phyloP scores from a whole-genome alignment of 73 alveolate genomes.

The Symbiodinium pilosum region DNA sequence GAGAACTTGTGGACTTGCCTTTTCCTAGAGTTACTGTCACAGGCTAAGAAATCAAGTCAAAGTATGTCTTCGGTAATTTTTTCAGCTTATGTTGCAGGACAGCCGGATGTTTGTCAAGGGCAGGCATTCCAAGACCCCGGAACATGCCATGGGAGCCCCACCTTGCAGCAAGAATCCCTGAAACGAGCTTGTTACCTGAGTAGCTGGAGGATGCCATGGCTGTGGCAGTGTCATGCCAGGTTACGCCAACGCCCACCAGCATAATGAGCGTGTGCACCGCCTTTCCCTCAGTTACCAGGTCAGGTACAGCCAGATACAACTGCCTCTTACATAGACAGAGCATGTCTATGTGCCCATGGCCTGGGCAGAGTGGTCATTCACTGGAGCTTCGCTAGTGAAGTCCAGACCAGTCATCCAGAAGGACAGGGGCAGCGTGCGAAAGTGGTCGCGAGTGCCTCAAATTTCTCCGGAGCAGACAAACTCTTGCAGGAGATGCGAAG shows the following conservation, averaged over 20 bases:
- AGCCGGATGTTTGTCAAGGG: too few species aligned
- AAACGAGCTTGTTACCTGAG: too few species aligned
- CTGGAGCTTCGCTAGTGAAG: conserved; percentile 83
- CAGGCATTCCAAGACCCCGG: too few species aligned
- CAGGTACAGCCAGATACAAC: too few species aligned
- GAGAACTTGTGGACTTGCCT: too few species aligned
- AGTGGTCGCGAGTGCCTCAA: conserved; percentile 39
- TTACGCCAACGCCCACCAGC: conserved; percentile 69
- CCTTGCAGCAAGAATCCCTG: too few species aligned
- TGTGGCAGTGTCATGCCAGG: not conserved
- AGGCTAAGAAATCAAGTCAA: too few species aligned
- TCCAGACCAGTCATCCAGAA: conserved; percentile 82
- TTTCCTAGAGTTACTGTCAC: too few species aligned
- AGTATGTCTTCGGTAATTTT: too few species aligned
- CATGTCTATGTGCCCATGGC: not conserved
- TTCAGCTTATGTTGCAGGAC: too few species aligned
- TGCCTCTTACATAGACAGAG: too few species aligned
- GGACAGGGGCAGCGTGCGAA: conserved; percentile 54
- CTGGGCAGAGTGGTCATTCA: conserved; percentile 88
- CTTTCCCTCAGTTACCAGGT: conserved; percentile 20
- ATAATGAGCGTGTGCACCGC: conserved; percentile 73
- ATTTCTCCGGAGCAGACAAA: not conserved
- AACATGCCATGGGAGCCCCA: too few species aligned
- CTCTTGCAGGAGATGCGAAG: not conserved
- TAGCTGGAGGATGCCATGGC: not conserved